Evolutionary conservation across 2,329 filamentous ascomycete species (phyloP).

Genomic region (Aspergillus texensis): DNA sequence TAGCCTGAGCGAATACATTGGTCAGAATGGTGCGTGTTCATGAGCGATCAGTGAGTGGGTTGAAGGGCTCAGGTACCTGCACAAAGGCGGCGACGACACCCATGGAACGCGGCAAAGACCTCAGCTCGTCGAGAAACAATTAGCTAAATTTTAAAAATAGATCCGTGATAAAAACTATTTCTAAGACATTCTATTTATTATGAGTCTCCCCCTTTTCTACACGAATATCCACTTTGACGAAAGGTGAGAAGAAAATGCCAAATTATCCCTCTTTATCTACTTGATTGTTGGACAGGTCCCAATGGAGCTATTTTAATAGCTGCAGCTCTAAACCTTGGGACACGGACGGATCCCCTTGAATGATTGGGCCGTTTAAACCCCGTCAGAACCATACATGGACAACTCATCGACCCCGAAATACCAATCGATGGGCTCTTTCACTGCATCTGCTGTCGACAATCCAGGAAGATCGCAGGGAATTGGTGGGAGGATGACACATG

Average conservation of each 20-base stretch:
- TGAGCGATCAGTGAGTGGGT: neutral
- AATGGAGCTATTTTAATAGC: neutral
- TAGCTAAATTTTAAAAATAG: constrained; percentile 1
- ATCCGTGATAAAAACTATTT: neutral
- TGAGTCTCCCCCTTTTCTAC: neutral
- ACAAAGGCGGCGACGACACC: neutral
- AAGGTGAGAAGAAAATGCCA: neutral
- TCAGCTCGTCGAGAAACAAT: neutral
- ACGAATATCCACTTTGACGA: neutral
- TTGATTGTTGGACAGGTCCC: neutral
- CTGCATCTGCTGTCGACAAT: neutral
- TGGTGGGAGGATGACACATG: neutral
- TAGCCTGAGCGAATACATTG: too few relatives aligned
- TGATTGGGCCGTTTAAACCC: neutral
- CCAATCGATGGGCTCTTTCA: neutral
- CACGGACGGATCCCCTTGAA: neutral
- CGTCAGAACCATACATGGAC: neutral
- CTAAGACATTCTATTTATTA: neutral
- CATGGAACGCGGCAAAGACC: neutral
- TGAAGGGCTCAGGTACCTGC: neutral
- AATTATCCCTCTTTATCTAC: neutral
- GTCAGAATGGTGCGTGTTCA: neutral
- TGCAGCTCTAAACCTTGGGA: neutral
- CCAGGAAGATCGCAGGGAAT: neutral
- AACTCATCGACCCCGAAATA: neutral